Base-by-base conservation (phyloP, 169 alveolate species). In the Cryptosporidium felis region DNA sequence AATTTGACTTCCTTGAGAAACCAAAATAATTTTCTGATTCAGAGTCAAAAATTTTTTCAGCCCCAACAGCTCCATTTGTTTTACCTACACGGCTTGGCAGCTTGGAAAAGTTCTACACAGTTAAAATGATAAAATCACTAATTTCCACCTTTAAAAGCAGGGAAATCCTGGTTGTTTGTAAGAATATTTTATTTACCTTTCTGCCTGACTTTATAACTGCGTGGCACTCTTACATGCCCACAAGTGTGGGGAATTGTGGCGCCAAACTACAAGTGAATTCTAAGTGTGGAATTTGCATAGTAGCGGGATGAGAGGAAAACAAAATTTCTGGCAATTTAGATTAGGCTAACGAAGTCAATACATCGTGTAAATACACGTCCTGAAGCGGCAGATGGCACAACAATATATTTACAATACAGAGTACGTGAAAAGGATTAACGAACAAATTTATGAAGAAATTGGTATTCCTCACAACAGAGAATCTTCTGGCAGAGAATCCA, bases 161-260 rank as follows among this genome's bases (percentile, higher is more conserved):
- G n/a, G n/a, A n/a, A n/a, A n/a, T n/a, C n/a, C n/a, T n/a, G n/a
- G n/a, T n/a, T n/a, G n/a, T n/a, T n/a, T n/a, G n/a, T n/a, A n/a
- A n/a, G n/a, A n/a, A n/a, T n/a, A n/a, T n/a, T n/a, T n/a, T n/a
- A n/a, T n/a, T n/a, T n/a, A n/a, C n/a, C n/a, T n/a, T n/a, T n/a
- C n/a, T n/a, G n/a, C n/a, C n/a, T n/a, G n/a, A n/a, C n/a, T n/a
- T n/a, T n/a, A n/a, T n/a, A n/a, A n/a, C n/a, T n/a, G n/a, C n/a
- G 63, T 56, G 63, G 63, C 6, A 28, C 63, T n/a, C 51, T 16
- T 62, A 60, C 80, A 62, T 62, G 80, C 80, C 80, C 80, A 62
- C 80, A 62, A 62, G 16, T 62, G 58, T 62, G 80, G 51, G 80
- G 80, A 56, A 56, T 28, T 23, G 0, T 3, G 63, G 63, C 42